Evolutionary conservation across 1,284 basidiomycete species (phyloP).

Genomic region (Leccinum pachyderme): DNA sequence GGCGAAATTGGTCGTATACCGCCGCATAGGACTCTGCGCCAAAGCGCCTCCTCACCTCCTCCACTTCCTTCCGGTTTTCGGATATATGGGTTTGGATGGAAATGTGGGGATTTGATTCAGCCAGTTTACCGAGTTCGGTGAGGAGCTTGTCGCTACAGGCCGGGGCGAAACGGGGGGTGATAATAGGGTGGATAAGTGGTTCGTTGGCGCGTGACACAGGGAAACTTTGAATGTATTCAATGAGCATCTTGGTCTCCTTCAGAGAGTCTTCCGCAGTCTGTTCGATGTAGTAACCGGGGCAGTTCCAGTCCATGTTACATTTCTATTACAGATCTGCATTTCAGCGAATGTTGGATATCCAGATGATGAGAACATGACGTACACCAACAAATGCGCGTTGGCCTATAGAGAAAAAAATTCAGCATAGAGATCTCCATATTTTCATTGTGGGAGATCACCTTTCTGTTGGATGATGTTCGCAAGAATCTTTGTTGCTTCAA

Average conservation of each 20-base stretch:
- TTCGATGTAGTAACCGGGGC: conserved; percentile 73
- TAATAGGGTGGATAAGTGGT: conserved; percentile 78
- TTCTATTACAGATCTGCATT: conserved; percentile 46
- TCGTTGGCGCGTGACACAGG: conserved; percentile 28
- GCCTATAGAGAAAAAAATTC: conserved; percentile 41
- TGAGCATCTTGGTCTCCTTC: conserved; percentile 57
- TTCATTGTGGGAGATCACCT: conserved; percentile 41
- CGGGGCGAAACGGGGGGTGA: conserved; percentile 96
- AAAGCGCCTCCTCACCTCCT: conserved; percentile 65
- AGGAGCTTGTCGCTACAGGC: conserved; percentile 77
- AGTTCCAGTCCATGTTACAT: conserved; percentile 89
- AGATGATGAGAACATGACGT: conserved; percentile 27
- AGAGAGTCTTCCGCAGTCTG: conserved; percentile 55
- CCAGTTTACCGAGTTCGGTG: conserved; percentile 51
- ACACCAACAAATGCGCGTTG: conserved; percentile 87
- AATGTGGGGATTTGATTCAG: conserved; percentile 50
- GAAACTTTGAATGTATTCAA: conserved; percentile 63
- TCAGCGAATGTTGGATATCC: conserved; percentile 1
- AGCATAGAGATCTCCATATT: neutral
- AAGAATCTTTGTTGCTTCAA: conserved; percentile 75
- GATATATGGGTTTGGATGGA: conserved; percentile 91
- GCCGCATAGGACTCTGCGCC: conserved; percentile 63
- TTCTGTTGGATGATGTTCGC: conserved; percentile 69
- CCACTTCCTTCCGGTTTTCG: conserved; percentile 80
- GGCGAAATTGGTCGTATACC: conserved; percentile 78